Percentiles rank a stretch among this genome's conserved stretches.
Conservation (phyloP, 2,329 filamentous ascomycete genomes). For the Colletotrichum scovillei region DNA sequence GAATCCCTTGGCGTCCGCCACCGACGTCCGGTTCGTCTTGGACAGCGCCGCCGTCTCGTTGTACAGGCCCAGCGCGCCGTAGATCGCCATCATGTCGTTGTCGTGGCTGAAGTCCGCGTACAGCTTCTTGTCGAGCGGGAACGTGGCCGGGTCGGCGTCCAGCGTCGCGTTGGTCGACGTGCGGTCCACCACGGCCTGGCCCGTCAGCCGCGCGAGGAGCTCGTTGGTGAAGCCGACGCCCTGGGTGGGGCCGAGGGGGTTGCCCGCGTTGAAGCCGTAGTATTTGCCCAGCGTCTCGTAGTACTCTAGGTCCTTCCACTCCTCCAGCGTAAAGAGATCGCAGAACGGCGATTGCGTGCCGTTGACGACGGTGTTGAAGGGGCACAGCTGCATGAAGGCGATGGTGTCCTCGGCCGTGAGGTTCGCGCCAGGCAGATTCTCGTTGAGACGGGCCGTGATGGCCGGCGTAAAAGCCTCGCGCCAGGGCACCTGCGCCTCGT, state of each 20-base stretch:
- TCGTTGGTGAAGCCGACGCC: conserved; percentile 92
- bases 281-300: conserved; percentile 84
- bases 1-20: conserved; percentile 70
- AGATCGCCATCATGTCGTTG: conserved; percentile 84
- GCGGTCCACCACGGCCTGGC: conserved; percentile 73
- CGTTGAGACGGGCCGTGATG: conserved; percentile 77
- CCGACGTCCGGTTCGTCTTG: conserved; percentile 59
- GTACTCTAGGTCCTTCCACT: conserved; percentile 87
- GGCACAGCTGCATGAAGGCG: conserved; percentile 88
- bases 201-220: conserved; percentile 83
- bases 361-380: conserved; percentile 82
- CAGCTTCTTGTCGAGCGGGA: conserved; percentile 75
- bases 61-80: conserved; percentile 82
- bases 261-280: conserved; percentile 83
- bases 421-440: conserved; percentile 74
- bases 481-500: conserved; percentile 67
- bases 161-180: conserved; percentile 85
- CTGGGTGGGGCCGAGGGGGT: conserved; percentile 83
- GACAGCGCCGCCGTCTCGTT: conserved; percentile 69
- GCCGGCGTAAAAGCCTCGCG: conserved; percentile 71
- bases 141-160: conserved; percentile 73
- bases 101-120: conserved; percentile 96
- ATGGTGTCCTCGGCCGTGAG: conserved; percentile 72
- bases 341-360: conserved; percentile 78
- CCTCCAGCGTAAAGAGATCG: conserved; percentile 74